phyloP scores from a whole-genome alignment of 768 basidiomycete species.

The Cubamyces sp. region DNA sequence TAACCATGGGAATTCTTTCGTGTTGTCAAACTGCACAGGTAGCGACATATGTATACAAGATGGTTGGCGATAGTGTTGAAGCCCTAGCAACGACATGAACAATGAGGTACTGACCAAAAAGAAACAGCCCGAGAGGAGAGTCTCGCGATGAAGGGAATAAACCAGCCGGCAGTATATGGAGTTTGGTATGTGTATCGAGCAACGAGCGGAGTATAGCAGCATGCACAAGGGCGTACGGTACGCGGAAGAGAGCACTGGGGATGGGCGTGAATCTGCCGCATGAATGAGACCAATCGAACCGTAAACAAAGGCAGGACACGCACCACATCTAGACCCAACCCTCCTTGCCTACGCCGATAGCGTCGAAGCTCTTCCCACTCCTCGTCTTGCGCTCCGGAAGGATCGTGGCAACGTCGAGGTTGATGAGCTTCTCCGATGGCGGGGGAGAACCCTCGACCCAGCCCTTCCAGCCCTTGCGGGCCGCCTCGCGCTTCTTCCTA shows the following conservation, averaged over 20 bases:
- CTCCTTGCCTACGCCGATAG: slow-evolving; percentile 76
- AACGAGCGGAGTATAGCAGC: slow-evolving; percentile 2
- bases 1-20: slow-evolving; percentile 2
- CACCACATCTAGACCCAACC: slow-evolving; percentile 64
- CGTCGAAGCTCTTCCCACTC: slow-evolving; percentile 86
- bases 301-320: slow-evolving; percentile 42
- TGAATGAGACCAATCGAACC: slow-evolving; percentile 52
- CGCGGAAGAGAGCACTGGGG: slow-evolving; percentile 12
- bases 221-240: slow-evolving; percentile 10
- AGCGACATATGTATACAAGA: slow-evolving; percentile 28
- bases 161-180: slow-evolving; percentile 17
- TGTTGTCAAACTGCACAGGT: slow-evolving; percentile 8
- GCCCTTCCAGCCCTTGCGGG: slow-evolving; percentile 87
- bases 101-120: slow-evolving; percentile 17
- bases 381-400: slow-evolving; percentile 78
- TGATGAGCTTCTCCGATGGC: slow-evolving; percentile 80
- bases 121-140: slow-evolving; percentile 18
- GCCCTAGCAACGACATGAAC: slow-evolving; percentile 18
- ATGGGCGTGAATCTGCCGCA: neutral
- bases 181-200: slow-evolving; percentile 18
- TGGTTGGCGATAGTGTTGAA: slow-evolving; percentile 9
- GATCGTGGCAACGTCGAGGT: slow-evolving; percentile 71
- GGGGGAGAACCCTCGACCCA: slow-evolving; percentile 88
- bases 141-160: slow-evolving; percentile 17
- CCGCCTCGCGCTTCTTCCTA: slow-evolving; percentile 61